Evolutionary conservation across 2,329 filamentous ascomycete species (phyloP).

Genomic region (Nemania abortiva): DNA sequence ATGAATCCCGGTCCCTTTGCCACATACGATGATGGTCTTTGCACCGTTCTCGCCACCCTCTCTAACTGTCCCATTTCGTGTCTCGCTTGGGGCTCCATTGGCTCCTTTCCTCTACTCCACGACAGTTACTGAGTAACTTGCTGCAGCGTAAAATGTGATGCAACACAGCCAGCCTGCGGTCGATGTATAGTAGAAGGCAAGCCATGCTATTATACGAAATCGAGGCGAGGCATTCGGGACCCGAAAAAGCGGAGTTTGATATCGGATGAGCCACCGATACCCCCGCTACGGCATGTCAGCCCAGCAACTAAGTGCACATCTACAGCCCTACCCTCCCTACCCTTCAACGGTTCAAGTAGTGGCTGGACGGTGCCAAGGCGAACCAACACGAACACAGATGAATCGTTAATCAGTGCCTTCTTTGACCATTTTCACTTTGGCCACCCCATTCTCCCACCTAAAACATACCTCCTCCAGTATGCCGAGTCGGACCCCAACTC

Average conservation of each 20-base stretch:
- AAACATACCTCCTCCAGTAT: conserved; percentile 50
- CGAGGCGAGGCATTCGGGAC: conserved; percentile 59
- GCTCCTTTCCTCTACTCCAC: background rate
- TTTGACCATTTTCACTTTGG: conserved; percentile 51
- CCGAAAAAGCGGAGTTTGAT: conserved; percentile 52
- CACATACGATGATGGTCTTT: background rate
- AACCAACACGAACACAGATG: conserved; percentile 43
- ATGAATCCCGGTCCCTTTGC: background rate
- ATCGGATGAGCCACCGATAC: conserved; percentile 46
- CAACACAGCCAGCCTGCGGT: conserved; percentile 56
- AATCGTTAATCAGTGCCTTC: conserved; percentile 41
- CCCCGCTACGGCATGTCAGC: conserved; percentile 39
- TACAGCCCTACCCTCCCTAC: conserved; percentile 35
- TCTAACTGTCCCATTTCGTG: background rate
- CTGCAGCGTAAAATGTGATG: conserved; percentile 59
- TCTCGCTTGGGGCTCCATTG: background rate
- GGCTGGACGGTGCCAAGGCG: conserved; percentile 44
- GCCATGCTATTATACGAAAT: conserved; percentile 61
- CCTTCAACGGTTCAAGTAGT: conserved; percentile 40
- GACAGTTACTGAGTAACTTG: conserved; percentile 18
- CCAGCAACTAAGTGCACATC: conserved; percentile 43
- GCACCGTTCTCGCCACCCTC: background rate
- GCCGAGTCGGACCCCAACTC: conserved; percentile 52
- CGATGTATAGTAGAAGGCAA: conserved; percentile 58
- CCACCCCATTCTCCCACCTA: conserved; percentile 54